These are phyloP conservation scores for Phytophthora chlamydospora DNA, from an alignment of 352 stramenopile genomes.

Conservation along the genomic window DNA sequence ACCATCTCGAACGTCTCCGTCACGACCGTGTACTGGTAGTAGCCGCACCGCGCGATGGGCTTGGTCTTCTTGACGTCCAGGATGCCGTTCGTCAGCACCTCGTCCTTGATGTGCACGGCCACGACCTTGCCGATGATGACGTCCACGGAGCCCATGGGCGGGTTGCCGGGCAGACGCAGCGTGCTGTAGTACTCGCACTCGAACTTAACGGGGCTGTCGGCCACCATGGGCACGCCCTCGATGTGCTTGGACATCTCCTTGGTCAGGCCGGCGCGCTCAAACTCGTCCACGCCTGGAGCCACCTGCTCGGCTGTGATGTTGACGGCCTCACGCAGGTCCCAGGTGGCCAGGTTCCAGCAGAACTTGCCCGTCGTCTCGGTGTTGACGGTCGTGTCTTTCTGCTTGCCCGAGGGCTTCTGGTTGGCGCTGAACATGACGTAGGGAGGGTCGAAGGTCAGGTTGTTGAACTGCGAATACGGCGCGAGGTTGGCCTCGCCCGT, in stretches of 20 bases:
- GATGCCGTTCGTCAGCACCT: slow-evolving; percentile 39
- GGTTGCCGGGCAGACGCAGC: slow-evolving; percentile 38
- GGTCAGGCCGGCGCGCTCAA: slow-evolving; percentile 32
- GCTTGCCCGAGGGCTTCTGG: slow-evolving; percentile 34
- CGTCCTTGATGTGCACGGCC: slow-evolving; percentile 41
- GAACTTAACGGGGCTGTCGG: slow-evolving; percentile 40
- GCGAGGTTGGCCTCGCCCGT: slow-evolving; percentile 31
- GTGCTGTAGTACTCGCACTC: slow-evolving; percentile 46
- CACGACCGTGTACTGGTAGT: slow-evolving; percentile 43
- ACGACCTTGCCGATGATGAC: slow-evolving; percentile 45
- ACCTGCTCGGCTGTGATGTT: slow-evolving; percentile 40
- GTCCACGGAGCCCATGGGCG: slow-evolving; percentile 39
- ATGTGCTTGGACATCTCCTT: slow-evolving; percentile 37
- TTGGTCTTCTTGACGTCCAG: slow-evolving; percentile 44
- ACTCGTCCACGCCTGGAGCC: slow-evolving; percentile 32
- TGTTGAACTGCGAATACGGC: slow-evolving; percentile 43
- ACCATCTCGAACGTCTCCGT: slow-evolving; percentile 43
- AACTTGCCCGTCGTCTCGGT: slow-evolving; percentile 37
- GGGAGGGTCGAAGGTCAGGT: slow-evolving; percentile 37
- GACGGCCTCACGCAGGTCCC: slow-evolving; percentile 33
- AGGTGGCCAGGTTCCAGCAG: slow-evolving; percentile 37
- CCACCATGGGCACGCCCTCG: slow-evolving; percentile 38
- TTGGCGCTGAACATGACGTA: slow-evolving; percentile 46
- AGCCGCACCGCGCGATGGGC: slow-evolving; percentile 38
- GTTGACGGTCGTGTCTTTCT: slow-evolving; percentile 40